These are phyloP conservation scores for Zygosaccharomyces lentus DNA, from an alignment of 805 yeast species.

Conservation along the genomic window DNA sequence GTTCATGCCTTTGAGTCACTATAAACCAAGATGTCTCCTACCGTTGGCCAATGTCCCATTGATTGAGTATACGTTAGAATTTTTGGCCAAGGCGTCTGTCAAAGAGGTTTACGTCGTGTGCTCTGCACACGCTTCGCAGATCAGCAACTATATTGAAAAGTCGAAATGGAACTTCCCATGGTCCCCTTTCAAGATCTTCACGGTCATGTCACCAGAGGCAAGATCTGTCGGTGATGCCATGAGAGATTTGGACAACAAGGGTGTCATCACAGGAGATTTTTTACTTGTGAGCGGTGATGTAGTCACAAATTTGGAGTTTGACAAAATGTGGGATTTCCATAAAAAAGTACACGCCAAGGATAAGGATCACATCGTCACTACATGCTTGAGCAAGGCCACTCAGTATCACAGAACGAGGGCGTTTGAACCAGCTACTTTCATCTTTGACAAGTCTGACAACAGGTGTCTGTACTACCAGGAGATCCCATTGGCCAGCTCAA, in stretches of 20 bases:
- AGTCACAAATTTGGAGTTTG: constrained; percentile 83
- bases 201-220: constrained; percentile 80
- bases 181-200: constrained; percentile 76
- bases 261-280: constrained; percentile 85
- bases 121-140: constrained; percentile 84
- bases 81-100: constrained; percentile 85
- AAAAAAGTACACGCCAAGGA: constrained; percentile 65
- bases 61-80: constrained; percentile 91
- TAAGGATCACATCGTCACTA: constrained; percentile 88
- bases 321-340: constrained; percentile 68
- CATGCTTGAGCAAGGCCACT: constrained; percentile 83
- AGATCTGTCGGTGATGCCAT: constrained; percentile 95
- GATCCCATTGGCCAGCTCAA: constrained; percentile 52
- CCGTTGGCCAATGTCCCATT: constrained; percentile 93
- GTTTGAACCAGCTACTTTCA: constrained; percentile 78
- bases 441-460: constrained; percentile 66
- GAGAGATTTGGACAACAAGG: constrained; percentile 91
- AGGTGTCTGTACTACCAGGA: constrained; percentile 83
- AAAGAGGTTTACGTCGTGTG: constrained; percentile 88
- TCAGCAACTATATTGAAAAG: constrained; percentile 71
- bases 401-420: constrained; percentile 83
- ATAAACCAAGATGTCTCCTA: constrained; percentile 82
- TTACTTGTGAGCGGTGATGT: constrained; percentile 90
- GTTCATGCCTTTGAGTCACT: constrained; percentile 86
- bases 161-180: constrained; percentile 66